Conservation (phyloP, 495 filamentous ascomycete genomes). For the Penicillium chermesinum region DNA sequence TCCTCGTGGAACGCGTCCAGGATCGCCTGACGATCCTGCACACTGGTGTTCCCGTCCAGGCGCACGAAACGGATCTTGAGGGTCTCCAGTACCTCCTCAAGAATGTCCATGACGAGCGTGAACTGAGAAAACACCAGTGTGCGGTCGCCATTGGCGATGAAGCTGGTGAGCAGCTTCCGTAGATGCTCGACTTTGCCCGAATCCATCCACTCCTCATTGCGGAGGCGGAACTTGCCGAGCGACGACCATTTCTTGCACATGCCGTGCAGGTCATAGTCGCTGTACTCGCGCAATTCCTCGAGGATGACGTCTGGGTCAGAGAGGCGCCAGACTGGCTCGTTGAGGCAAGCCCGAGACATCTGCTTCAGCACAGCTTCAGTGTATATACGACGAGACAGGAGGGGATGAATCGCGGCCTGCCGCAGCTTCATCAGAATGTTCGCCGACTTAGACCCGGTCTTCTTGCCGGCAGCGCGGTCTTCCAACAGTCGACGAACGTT, state of each 20-base stretch:
- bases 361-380: slow-evolving; percentile 64
- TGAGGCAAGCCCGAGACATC: slow-evolving; percentile 71
- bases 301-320: slow-evolving; percentile 61
- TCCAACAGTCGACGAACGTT: slow-evolving; percentile 50
- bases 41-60: slow-evolving; percentile 79
- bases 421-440: slow-evolving; percentile 90
- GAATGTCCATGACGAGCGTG: slow-evolving; percentile 82
- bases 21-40: slow-evolving; percentile 78
- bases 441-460: slow-evolving; percentile 49
- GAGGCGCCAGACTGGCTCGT: slow-evolving; percentile 53
- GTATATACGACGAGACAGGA: slow-evolving; percentile 79
- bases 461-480: slow-evolving; percentile 53
- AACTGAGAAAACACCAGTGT: slow-evolving; percentile 90
- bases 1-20: slow-evolving; percentile 73
- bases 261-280: slow-evolving; percentile 77
- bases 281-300: slow-evolving; percentile 65
- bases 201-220: slow-evolving; percentile 79
- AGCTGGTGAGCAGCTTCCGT: slow-evolving; percentile 62
- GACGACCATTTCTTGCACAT: slow-evolving; percentile 69
- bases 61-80: slow-evolving; percentile 69
- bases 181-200: slow-evolving; percentile 84
- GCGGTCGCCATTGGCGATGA: slow-evolving; percentile 78
- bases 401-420: slow-evolving; percentile 87
- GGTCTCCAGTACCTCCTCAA: slow-evolving; percentile 74
- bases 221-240: slow-evolving; percentile 64